These are phyloP conservation scores for Voacanga thouarsii DNA, from an alignment of 257 asterid genomes.

Conservation along the genomic window DNA sequence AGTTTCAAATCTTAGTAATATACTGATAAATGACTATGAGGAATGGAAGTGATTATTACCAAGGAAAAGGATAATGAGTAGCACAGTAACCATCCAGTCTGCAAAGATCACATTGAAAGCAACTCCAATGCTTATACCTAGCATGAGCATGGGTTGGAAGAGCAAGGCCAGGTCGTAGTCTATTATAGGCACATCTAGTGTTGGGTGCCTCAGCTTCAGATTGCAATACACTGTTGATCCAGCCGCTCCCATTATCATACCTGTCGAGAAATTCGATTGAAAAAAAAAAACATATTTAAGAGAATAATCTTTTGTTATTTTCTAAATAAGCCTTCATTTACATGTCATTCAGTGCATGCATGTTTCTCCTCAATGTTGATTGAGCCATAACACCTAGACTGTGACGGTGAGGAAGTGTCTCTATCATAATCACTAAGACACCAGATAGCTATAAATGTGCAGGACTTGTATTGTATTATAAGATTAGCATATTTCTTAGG, in stretches of 20 bases:
- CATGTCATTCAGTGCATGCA: background rate
- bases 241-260: slow-evolving; percentile 46
- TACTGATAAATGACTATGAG: too few species aligned
- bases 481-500: too few species aligned
- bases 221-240: slow-evolving; percentile 41
- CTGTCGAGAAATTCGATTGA: background rate
- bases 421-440: too few species aligned
- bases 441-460: too few species aligned
- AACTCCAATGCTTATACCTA: slow-evolving; percentile 43
- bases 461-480: too few species aligned
- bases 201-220: slow-evolving; percentile 35
- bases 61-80: slow-evolving; percentile 34
- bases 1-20: too few species aligned
- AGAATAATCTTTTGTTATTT: too few species aligned
- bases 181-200: slow-evolving; percentile 36
- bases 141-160: slow-evolving; percentile 43
- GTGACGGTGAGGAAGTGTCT: too few species aligned
- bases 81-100: slow-evolving; percentile 44
- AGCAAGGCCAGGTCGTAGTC: slow-evolving; percentile 39
- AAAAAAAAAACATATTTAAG: background rate
- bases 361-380: background rate
- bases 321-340: too few species aligned
- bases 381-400: too few species aligned
- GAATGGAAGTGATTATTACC: slow-evolving; percentile 18
- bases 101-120: slow-evolving; percentile 41